These are phyloP conservation scores for Fragaria nilgerrensis DNA, from an alignment of 306 rosid genomes.

Conservation along the genomic window DNA sequence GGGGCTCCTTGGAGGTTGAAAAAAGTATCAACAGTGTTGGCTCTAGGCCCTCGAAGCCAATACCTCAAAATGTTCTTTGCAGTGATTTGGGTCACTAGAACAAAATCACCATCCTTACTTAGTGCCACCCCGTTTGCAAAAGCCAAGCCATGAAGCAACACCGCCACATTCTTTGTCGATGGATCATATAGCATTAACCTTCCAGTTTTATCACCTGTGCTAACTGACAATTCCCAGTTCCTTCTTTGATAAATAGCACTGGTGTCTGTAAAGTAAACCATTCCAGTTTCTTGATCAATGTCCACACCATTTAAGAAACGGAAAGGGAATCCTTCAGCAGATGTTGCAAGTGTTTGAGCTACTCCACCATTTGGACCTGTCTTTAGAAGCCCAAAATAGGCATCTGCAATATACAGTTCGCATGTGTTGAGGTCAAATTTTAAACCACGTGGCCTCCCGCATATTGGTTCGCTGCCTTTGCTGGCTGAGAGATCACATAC, in stretches of 20 bases:
- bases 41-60: constrained; percentile 31
- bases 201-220: constrained; percentile 47
- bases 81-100: constrained; percentile 40
- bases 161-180: constrained; percentile 29
- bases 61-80: constrained; percentile 25
- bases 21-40: neutral
- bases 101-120: constrained; percentile 40
- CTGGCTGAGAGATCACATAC: constrained; percentile 39
- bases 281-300: constrained; percentile 35
- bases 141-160: constrained; percentile 38
- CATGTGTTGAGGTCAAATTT: constrained; percentile 29
- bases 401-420: constrained; percentile 39
- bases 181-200: constrained; percentile 48
- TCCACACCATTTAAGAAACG: constrained; percentile 50
- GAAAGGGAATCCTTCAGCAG: constrained; percentile 40
- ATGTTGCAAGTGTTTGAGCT: constrained; percentile 36
- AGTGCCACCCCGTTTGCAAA: constrained; percentile 64
- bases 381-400: constrained; percentile 46
- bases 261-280: constrained; percentile 50
- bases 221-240: constrained; percentile 23
- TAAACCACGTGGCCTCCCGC: constrained; percentile 61
- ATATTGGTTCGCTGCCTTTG: constrained; percentile 23
- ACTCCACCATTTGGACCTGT: constrained; percentile 43
- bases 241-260: constrained; percentile 49
- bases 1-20: constrained; percentile 33